These are phyloP conservation scores for Theileria annulata DNA, from an alignment of 169 alveolate genomes.

Conservation along the genomic window DNA sequence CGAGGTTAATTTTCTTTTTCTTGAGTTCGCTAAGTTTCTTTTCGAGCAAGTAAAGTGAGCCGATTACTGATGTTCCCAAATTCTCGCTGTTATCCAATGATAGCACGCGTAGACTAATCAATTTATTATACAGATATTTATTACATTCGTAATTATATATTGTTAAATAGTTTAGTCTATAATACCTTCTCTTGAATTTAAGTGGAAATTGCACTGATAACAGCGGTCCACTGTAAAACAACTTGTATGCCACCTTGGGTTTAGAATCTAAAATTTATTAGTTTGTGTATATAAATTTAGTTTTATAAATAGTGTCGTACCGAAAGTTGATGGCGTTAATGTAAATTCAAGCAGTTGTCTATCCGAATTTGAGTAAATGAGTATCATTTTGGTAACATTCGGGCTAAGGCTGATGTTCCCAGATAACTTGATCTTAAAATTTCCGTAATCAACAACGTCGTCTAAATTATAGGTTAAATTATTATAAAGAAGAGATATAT, in stretches of 20 bases:
- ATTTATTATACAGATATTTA: background rate
- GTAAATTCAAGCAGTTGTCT: constrained; percentile 23
- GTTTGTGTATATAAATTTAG: background rate
- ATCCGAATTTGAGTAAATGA: constrained; percentile 25
- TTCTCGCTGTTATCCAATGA: constrained; percentile 80
- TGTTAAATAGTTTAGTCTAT: background rate
- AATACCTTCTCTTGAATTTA: constrained; percentile 21
- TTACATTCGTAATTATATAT: too few species aligned
- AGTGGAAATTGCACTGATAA: constrained; percentile 35
- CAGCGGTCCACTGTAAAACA: constrained; percentile 53
- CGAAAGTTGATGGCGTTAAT: constrained; percentile 21
- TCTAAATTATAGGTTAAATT: constrained; percentile 1
- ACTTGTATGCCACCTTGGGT: constrained; percentile 43
- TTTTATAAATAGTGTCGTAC: background rate
- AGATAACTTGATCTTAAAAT: constrained; percentile 16
- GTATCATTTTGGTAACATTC: constrained; percentile 21
- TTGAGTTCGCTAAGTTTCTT: constrained; percentile 59
- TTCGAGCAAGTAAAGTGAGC: constrained; percentile 69
- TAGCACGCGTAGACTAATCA: constrained; percentile 68
- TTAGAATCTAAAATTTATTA: constrained; percentile 8
- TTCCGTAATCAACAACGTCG: constrained; percentile 29
- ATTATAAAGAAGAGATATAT: background rate
- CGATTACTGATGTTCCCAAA: constrained; percentile 73
- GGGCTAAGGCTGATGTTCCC: constrained; percentile 27
- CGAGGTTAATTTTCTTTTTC: constrained; percentile 65